phyloP scores from a whole-genome alignment of 805 yeast genomes.

The Kazachstania bromeliacearum region DNA sequence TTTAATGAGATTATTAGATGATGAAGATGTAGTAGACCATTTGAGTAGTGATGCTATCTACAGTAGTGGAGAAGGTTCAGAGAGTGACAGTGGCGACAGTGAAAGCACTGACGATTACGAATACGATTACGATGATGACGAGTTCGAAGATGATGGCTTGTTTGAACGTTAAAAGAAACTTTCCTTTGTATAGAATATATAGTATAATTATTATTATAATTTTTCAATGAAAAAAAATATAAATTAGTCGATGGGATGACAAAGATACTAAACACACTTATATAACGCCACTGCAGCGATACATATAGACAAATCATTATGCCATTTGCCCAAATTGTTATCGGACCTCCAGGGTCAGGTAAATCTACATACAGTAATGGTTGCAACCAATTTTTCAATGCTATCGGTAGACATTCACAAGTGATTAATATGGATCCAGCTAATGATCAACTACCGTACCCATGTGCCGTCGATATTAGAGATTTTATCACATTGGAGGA shows the following conservation, averaged over 20 bases:
- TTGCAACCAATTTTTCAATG: constrained; percentile 81
- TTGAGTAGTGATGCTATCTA: constrained; percentile 4
- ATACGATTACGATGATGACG: constrained; percentile 39
- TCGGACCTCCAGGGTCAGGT: constrained; percentile 98
- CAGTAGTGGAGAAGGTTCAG: not conserved
- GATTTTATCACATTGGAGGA: constrained; percentile 70
- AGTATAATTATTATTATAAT: too few relatives aligned
- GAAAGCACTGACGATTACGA: constrained; percentile 32
- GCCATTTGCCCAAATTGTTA: constrained; percentile 83
- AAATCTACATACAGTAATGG: constrained; percentile 94
- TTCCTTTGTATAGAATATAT: too few relatives aligned
- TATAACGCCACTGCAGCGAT: too few relatives aligned
- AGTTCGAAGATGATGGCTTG: constrained; percentile 48
- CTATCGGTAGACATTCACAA: constrained; percentile 85
- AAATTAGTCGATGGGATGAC: too few relatives aligned
- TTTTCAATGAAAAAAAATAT: not conserved
- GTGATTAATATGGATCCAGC: constrained; percentile 90
- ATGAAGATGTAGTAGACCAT: constrained; percentile 14
- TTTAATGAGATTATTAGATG: constrained; percentile 31
- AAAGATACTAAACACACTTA: too few relatives aligned
- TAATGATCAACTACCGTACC: constrained; percentile 61
- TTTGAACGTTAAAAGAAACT: constrained; percentile 39
- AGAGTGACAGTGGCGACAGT: constrained; percentile 24
- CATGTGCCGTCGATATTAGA: constrained; percentile 68
- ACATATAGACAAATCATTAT: too few relatives aligned